phyloP scores from a whole-genome alignment of 164 flowering plant genomes.

The Nelumbo lutea region DNA sequence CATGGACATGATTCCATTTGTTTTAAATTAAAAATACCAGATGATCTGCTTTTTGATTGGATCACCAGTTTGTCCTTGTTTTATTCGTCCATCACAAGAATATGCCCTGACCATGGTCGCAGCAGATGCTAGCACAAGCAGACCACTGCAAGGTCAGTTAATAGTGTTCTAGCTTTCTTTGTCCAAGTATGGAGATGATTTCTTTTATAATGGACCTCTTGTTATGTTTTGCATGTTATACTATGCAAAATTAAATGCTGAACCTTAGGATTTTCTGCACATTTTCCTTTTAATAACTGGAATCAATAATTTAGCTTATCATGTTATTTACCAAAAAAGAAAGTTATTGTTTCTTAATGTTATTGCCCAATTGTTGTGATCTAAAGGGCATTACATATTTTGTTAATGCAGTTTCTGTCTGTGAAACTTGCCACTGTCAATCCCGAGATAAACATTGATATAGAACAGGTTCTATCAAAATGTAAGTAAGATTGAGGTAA shows the following conservation, averaged over 20 bases:
- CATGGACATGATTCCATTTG: too few relatives aligned
- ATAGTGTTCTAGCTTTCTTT: too few relatives aligned
- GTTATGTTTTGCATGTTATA: background rate
- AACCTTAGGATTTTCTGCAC: background rate
- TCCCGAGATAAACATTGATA: constrained; percentile 70
- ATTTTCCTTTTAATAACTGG: too few relatives aligned
- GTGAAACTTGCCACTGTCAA: constrained; percentile 95
- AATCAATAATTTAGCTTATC: background rate
- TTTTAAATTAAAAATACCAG: too few relatives aligned
- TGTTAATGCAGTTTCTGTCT: constrained; percentile 66
- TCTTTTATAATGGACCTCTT: background rate
- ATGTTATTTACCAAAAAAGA: background rate
- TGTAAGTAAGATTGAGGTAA: constrained; percentile 31
- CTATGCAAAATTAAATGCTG: background rate
- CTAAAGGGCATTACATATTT: background rate
- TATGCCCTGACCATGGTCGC: background rate
- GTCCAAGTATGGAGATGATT: background rate
- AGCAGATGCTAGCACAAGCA: too few relatives aligned
- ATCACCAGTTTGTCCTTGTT: background rate
- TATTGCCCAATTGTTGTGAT: background rate
- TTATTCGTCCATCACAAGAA: background rate
- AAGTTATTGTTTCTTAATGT: background rate
- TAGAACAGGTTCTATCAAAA: constrained; percentile 71
- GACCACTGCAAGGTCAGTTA: too few relatives aligned
- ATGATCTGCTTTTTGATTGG: too few relatives aligned